Evolutionary conservation across 1,284 basidiomycete species (phyloP).

Genomic region (Polyporus tsugae): DNA sequence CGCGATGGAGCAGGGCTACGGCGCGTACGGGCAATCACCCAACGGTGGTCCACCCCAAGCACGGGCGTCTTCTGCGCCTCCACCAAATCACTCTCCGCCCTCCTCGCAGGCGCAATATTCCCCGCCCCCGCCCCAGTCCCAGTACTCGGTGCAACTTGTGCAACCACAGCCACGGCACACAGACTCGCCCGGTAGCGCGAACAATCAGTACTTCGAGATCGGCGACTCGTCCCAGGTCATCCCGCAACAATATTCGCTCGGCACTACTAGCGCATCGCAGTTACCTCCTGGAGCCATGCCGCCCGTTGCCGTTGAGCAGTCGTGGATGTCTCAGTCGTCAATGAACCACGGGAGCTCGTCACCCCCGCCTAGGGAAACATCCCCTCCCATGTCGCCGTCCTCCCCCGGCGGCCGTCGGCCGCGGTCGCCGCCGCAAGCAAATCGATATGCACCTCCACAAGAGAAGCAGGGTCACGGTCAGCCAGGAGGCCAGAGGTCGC

Average conservation of each 20-base stretch:
- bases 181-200: slow-evolving; percentile 35
- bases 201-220: slow-evolving; percentile 46
- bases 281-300: slow-evolving; percentile 72
- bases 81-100: slow-evolving; percentile 23
- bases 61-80: slow-evolving; percentile 38
- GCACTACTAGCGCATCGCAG: slow-evolving; percentile 39
- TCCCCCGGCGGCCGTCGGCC: slow-evolving; percentile 41
- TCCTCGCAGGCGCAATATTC: slow-evolving; percentile 16
- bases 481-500: slow-evolving; percentile 42
- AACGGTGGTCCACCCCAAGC: slow-evolving; percentile 24
- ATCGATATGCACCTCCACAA: slow-evolving; percentile 47
- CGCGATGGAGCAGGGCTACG: slow-evolving; percentile 89
- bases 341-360: slow-evolving; percentile 41
- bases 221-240: slow-evolving; percentile 39
- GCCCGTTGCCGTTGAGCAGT: slow-evolving; percentile 47
- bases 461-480: slow-evolving; percentile 40
- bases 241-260: slow-evolving; percentile 42
- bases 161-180: slow-evolving; percentile 44
- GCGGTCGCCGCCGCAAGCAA: slow-evolving; percentile 49
- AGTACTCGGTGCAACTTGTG: slow-evolving; percentile 40
- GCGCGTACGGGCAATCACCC: slow-evolving; percentile 31
- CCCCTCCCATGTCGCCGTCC: slow-evolving; percentile 31
- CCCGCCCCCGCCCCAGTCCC: slow-evolving; percentile 27
- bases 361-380: slow-evolving; percentile 48
- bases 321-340: slow-evolving; percentile 38